Evolutionary conservation across 148 eudicot species (phyloP).

Genomic region (Fagopyrum esculentum): DNA sequence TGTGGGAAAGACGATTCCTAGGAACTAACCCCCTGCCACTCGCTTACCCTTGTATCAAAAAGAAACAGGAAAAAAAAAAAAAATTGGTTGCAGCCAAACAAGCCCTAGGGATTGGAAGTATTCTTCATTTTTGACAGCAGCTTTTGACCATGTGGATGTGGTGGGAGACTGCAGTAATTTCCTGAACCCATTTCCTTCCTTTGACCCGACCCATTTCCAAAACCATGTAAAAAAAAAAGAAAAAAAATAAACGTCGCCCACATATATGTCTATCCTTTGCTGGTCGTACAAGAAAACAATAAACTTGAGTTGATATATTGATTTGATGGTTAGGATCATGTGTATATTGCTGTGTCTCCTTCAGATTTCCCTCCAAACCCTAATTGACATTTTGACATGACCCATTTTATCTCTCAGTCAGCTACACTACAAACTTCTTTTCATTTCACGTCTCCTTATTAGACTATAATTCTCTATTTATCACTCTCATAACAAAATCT

Average conservation of each 20-base stretch:
- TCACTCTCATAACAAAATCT: no score
- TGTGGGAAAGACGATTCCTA: no score
- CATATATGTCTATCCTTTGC: neutral
- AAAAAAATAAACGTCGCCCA: neutral
- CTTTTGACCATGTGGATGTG: neutral
- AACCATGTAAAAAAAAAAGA: neutral
- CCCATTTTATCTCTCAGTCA: neutral
- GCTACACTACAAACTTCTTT: neutral
- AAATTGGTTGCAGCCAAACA: no score
- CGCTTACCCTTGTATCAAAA: no score
- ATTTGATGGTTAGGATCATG: slow-evolving; percentile 9
- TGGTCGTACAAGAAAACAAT: neutral
- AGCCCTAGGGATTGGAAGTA: neutral
- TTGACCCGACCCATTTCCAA: slow-evolving; percentile 12
- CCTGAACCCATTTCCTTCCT: slow-evolving; percentile 9
- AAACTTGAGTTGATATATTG: neutral
- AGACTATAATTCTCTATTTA: no score
- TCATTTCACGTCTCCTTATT: no score
- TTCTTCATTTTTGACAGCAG: neutral
- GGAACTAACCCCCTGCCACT: no score
- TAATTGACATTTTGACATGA: neutral
- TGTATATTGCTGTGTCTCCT: slow-evolving; percentile 5
- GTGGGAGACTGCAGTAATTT: slow-evolving; percentile 1
- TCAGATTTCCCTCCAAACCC: slow-evolving; percentile 5
- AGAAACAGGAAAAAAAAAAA: no score